Evolutionary conservation across 2,329 filamentous ascomycete species (phyloP).

Genomic region (Trichoderma citrinoviride): DNA sequence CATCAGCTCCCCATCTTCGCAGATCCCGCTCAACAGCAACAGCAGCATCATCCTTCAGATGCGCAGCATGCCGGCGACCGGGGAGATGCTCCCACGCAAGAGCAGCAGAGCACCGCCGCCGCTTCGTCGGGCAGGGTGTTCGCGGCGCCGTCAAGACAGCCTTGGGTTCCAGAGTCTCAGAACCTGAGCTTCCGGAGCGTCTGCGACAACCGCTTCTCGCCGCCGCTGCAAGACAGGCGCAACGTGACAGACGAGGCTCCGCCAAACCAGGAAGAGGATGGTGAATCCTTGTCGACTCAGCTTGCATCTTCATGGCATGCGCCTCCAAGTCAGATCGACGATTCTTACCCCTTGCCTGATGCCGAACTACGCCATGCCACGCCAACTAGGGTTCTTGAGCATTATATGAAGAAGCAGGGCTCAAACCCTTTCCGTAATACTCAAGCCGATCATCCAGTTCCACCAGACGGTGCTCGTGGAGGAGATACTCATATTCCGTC

Average conservation of each 20-base stretch:
- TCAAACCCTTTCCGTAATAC: not conserved
- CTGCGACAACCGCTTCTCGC: slow-evolving; percentile 44
- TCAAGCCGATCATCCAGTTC: not conserved
- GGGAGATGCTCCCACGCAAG: not conserved
- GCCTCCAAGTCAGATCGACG: slow-evolving; percentile 51
- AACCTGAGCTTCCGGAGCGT: slow-evolving; percentile 47
- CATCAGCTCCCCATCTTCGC: not conserved
- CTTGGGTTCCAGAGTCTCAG: slow-evolving; percentile 35
- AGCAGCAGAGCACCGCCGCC: not conserved
- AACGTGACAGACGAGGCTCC: not conserved
- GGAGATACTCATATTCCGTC: slow-evolving; percentile 30
- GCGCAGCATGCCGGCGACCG: not conserved
- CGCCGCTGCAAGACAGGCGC: slow-evolving; percentile 25
- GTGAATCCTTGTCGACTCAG: not conserved
- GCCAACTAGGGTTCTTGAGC: slow-evolving; percentile 50
- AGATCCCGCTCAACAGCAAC: not conserved
- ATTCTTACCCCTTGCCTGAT: slow-evolving; percentile 50
- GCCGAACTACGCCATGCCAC: slow-evolving; percentile 36
- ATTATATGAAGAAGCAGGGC: slow-evolving; percentile 39
- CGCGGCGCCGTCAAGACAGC: slow-evolving; percentile 24
- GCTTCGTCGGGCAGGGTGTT: slow-evolving; percentile 21
- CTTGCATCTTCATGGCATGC: slow-evolving; percentile 38
- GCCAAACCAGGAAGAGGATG: not conserved
- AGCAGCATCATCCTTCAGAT: not conserved
- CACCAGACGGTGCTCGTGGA: not conserved